These are phyloP conservation scores for Claviceps maximensis DNA, from an alignment of 2,329 filamentous ascomycete species.

Conservation along the genomic window DNA sequence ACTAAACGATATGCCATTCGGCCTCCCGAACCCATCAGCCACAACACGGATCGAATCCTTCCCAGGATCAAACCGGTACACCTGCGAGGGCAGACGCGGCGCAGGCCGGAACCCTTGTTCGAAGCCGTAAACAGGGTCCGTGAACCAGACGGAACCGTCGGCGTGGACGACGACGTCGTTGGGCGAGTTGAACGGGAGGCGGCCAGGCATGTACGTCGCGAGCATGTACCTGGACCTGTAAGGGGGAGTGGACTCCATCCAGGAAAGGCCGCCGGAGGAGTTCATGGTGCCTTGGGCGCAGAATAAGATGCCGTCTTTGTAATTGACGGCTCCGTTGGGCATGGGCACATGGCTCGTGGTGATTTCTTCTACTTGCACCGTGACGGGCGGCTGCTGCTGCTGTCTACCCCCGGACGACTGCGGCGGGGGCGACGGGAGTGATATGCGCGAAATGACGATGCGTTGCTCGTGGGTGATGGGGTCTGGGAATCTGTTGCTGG, in stretches of 20 bases:
- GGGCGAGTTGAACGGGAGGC: constrained; percentile 33
- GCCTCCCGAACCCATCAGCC: constrained; percentile 33
- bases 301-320: constrained; percentile 25
- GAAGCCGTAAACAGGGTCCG: constrained; percentile 34
- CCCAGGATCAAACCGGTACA: constrained; percentile 32
- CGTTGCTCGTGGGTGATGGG: constrained; percentile 10
- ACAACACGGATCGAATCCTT: constrained; percentile 27
- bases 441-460: constrained; percentile 18
- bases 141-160: constrained; percentile 36
- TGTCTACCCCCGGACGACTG: constrained; percentile 4
- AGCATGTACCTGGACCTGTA: constrained; percentile 18
- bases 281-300: constrained; percentile 25
- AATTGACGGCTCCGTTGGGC: constrained; percentile 37
- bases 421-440: constrained; percentile 5
- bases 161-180: constrained; percentile 32
- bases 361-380: constrained; percentile 24
- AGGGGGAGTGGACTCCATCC: constrained; percentile 20
- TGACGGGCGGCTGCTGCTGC: constrained; percentile 4
- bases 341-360: constrained; percentile 22
- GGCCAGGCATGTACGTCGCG: constrained; percentile 27
- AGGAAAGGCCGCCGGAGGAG: constrained; percentile 16
- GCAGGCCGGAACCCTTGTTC: constrained; percentile 31
- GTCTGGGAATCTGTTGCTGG: constrained; percentile 20
- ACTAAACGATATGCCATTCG: constrained; percentile 33
- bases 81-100: constrained; percentile 30